These are phyloP conservation scores for Setaria viridis DNA, from an alignment of 202 grass and related monocot genomes.

Conservation along the genomic window DNA sequence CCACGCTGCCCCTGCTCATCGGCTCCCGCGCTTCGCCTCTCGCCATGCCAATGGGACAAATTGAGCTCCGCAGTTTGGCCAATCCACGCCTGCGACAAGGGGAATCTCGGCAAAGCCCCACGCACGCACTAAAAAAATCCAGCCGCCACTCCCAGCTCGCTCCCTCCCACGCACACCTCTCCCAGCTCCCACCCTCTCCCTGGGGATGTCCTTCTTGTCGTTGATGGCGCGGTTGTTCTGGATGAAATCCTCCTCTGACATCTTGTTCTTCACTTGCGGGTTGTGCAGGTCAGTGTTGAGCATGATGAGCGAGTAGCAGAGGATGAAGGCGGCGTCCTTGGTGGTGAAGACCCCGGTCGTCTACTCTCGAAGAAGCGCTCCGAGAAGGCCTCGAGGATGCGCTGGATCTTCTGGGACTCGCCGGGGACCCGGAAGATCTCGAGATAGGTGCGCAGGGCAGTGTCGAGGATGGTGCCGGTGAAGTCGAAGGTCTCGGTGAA, in stretches of 20 bases:
- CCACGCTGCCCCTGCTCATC: too few species aligned
- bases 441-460: conserved; percentile 77
- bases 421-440: conserved; percentile 87
- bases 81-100: too few species aligned
- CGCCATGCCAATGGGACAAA: too few species aligned
- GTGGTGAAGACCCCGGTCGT: conserved; percentile 63
- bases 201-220: conserved; percentile 72
- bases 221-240: conserved; percentile 90
- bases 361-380: conserved; percentile 86
- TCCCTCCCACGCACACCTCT: too few species aligned
- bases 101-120: too few species aligned
- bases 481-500: conserved; percentile 89
- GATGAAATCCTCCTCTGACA: conserved; percentile 97
- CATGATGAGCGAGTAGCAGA: conserved; percentile 97
- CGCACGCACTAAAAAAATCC: too few species aligned
- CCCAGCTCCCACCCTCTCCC: conserved; percentile 35
- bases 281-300: conserved; percentile 99
- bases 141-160: too few species aligned
- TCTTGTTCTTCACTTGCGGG: conserved; percentile 97
- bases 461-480: conserved; percentile 71
- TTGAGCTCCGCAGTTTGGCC: too few species aligned
- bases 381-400: conserved; percentile 84
- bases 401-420: conserved; percentile 98
- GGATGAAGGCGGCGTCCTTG: conserved; percentile 87
- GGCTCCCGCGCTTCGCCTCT: too few species aligned